Base-by-base conservation (phyloP, 2,329 filamentous ascomycete genomes). In the Clonostachys rosea region DNA sequence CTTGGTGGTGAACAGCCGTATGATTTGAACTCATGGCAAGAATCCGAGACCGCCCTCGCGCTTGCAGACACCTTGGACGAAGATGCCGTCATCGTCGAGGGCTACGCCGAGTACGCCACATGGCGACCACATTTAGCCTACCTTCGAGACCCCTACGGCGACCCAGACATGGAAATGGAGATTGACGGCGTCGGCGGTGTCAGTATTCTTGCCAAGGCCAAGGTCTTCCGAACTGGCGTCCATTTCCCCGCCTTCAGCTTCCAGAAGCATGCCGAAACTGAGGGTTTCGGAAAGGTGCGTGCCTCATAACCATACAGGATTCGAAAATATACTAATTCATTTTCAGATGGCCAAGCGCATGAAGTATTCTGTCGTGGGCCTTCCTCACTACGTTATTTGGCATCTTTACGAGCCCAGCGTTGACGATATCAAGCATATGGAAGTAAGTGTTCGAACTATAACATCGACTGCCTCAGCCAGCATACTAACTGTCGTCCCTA, bases 131-230 rank as follows among this genome's bases (percentile, higher is more conserved):
- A 99, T 77, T 76, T 99, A 60, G 94, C 94, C 40, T 99, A 99
- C 64, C 81, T 99, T 8, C 87, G 94, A 50, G 94, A 99, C 63
- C 94, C 94, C 3, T 97, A 95, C 59, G 94, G 94, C 37, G 94
- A 99, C 62, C 92, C 92, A 17, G 94, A 99, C 63, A 96, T 97
- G 86, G 94, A 99, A 65, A 97, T 99, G 94, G 94, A 99, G 60
- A 92, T 99, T 57, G 94, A 99, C 58, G 94, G 94, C 55, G 91
- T 99, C 42, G 92, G 94, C 44, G 94, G 94, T 69, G 94, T 99
- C 57, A 96, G 91, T 70, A 99, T 99, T 59, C 70, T 99, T 57
- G 92, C 94, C 42, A 99, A 97, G 69, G 94, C 94, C 3, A 87
- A 86, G 58, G 94, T 99, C 1, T 99, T 99, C 74, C 84, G 94